These are phyloP conservation scores for Stenogyne calaminthoides DNA, from an alignment of 305 asterid species.

Conservation along the genomic window DNA sequence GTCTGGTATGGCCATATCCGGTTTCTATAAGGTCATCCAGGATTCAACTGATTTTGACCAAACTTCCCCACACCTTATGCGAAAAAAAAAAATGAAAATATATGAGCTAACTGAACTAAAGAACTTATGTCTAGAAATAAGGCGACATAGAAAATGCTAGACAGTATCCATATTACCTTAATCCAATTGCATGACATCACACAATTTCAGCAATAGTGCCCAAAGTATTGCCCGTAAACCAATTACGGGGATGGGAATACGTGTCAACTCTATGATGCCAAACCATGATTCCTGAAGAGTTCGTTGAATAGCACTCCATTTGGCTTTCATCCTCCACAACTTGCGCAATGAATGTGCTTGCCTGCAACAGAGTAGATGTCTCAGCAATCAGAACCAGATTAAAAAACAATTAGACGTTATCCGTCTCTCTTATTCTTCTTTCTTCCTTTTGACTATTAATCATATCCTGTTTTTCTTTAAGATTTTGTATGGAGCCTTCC, in stretches of 20 bases:
- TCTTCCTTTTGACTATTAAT: neutral
- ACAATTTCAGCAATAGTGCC: conserved; percentile 36
- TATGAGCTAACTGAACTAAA: neutral
- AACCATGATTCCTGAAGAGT: conserved; percentile 55
- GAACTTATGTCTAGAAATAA: neutral
- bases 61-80: conserved; percentile 5
- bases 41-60: conserved; percentile 13
- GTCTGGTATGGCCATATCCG: conserved; percentile 6
- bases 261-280: conserved; percentile 56
- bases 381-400: neutral
- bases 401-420: neutral
- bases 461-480: neutral
- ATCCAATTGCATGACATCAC: conserved; percentile 26
- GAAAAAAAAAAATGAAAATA: neutral
- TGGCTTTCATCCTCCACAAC: conserved; percentile 85
- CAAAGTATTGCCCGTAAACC: conserved; percentile 34
- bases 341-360: conserved; percentile 65
- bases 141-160: neutral
- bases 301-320: conserved; percentile 70
- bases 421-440: neutral
- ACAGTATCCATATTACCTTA: conserved; percentile 22
- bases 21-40: conserved; percentile 10
- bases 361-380: conserved; percentile 46
- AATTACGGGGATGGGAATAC: conserved; percentile 32
- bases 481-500: neutral